A percentile compares a stretch with the other conserved stretches of the same genome.
Conservation (phyloP, 208 protist genomes). For the Wallacemonas collosoma region DNA sequence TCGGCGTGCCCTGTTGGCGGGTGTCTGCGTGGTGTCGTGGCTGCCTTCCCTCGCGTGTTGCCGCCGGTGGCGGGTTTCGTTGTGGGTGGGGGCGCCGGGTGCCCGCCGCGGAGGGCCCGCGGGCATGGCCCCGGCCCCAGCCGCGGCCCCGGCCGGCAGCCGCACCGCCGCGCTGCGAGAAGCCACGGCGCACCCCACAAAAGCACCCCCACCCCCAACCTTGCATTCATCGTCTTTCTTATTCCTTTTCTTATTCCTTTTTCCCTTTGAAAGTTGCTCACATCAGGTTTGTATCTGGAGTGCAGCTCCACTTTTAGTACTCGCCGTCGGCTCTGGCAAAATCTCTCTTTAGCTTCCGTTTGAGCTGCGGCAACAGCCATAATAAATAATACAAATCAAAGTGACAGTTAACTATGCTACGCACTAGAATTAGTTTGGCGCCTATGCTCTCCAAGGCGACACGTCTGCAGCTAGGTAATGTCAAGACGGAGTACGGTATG, state of each 20-base stretch:
- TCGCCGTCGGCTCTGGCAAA: not conserved
- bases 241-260: slow-evolving; percentile 23
- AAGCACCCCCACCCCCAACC: not conserved
- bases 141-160: no score
- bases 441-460: slow-evolving; percentile 87
- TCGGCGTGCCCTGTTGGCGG: no score
- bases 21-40: no score
- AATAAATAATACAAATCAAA: no score
- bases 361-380: not conserved
- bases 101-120: no score
- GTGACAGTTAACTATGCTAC: slow-evolving; percentile 15
- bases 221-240: not conserved
- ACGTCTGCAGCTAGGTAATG: slow-evolving; percentile 84
- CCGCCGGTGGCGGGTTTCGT: no score
- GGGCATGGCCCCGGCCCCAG: no score
- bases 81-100: no score
- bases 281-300: not conserved
- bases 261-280: not conserved
- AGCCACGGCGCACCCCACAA: not conserved
- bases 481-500: slow-evolving; percentile 87
- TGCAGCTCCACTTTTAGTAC: slow-evolving; percentile 11
- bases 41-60: no score
- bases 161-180: no score
- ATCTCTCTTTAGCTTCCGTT: not conserved
- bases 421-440: slow-evolving; percentile 34